phyloP scores from a whole-genome alignment of 202 grass and related monocot species.

The Setaria viridis region DNA sequence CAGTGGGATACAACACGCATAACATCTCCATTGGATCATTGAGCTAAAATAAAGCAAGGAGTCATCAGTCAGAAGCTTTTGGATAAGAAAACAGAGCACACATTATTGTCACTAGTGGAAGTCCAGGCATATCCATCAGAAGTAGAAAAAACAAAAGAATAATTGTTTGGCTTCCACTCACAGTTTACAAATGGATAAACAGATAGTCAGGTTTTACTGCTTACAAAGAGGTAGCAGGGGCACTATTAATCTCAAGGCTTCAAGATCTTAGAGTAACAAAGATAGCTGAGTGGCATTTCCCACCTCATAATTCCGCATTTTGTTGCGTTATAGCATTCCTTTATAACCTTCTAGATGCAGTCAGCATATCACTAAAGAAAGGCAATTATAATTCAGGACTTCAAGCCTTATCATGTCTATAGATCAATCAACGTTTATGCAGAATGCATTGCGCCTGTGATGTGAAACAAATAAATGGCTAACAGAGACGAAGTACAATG shows the following conservation, averaged over 20 bases:
- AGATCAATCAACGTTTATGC: not conserved
- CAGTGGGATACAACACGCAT: not conserved
- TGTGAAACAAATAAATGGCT: not conserved
- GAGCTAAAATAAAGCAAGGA: not conserved
- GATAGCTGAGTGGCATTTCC: not conserved
- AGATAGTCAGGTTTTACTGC: not conserved
- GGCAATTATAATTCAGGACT: not conserved
- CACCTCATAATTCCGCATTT: not conserved
- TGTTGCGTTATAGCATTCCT: not conserved
- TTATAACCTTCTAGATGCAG: not conserved
- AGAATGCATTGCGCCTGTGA: not conserved
- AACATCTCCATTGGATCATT: not conserved
- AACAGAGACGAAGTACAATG: not conserved
- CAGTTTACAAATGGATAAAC: too few relatives aligned
- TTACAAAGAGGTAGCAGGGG: not conserved
- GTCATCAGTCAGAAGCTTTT: conserved; percentile 14
- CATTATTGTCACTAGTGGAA: conserved; percentile 25
- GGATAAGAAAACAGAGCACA: not conserved
- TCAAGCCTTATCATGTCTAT: not conserved
- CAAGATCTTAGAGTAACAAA: not conserved
- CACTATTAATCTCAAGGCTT: not conserved
- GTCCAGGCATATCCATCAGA: conserved; percentile 13
- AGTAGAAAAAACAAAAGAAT: not conserved
- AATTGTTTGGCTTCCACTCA: not conserved
- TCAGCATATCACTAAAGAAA: not conserved